phyloP scores from a whole-genome alignment of 2,329 filamentous ascomycete species.

The Ceratocystis colombiana region DNA sequence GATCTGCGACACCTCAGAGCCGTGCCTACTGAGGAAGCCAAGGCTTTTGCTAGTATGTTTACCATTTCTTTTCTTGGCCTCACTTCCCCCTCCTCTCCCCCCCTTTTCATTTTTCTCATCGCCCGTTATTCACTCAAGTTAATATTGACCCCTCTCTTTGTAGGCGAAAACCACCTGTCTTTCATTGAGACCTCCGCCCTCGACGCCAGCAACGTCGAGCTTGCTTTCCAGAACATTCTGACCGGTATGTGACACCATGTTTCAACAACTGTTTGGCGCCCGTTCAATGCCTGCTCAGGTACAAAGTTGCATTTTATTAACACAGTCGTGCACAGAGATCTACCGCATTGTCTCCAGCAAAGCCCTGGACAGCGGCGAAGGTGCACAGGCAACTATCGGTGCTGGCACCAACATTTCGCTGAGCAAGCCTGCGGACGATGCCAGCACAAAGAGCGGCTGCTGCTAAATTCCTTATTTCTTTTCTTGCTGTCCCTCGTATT shows the following conservation, averaged over 20 bases:
- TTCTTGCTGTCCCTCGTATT: slow-evolving; percentile 20
- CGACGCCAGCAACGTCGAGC: slow-evolving; percentile 96
- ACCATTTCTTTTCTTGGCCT: slow-evolving; percentile 5
- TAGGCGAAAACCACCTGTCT: slow-evolving; percentile 93
- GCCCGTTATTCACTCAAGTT: neutral
- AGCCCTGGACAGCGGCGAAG: slow-evolving; percentile 82
- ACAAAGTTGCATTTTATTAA: neutral
- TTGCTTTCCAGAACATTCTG: slow-evolving; percentile 98
- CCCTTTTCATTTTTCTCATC: neutral
- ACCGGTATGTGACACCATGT: slow-evolving; percentile 56
- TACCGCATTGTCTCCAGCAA: slow-evolving; percentile 99
- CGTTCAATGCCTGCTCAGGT: too few species aligned
- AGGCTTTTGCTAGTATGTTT: slow-evolving; percentile 81
- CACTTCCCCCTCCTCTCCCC: neutral
- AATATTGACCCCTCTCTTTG: neutral
- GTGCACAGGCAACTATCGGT: slow-evolving; percentile 66
- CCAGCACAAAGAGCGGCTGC: slow-evolving; percentile 64
- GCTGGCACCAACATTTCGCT: slow-evolving; percentile 76
- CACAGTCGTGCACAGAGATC: slow-evolving; percentile 57
- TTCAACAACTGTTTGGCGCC: too few species aligned
- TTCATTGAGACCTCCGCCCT: slow-evolving; percentile 99
- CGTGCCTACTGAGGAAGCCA: slow-evolving; percentile 95
- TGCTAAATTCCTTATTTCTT: slow-evolving; percentile 46
- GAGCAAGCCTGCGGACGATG: slow-evolving; percentile 70
- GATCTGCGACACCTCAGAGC: slow-evolving; percentile 98